phyloP scores from a whole-genome alignment of 1,284 basidiomycete species.

The Microbotryum lychnidis-dioicae region DNA sequence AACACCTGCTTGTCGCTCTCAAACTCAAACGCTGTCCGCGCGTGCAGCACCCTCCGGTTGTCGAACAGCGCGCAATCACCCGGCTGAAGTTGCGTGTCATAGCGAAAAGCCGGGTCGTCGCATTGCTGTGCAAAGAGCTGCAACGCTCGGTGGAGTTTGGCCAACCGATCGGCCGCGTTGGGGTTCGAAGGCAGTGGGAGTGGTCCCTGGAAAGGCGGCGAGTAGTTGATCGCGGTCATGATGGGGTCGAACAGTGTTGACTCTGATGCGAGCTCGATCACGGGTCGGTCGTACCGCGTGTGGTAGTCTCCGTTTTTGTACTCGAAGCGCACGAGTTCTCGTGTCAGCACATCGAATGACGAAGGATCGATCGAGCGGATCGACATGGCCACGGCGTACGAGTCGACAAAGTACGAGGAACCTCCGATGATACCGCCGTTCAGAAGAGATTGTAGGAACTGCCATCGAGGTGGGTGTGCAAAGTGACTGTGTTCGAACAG shows the following conservation, averaged over 20 bases:
- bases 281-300: constrained; percentile 67
- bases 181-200: constrained; percentile 30
- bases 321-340: constrained; percentile 68
- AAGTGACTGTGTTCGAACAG: constrained; percentile 49
- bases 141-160: constrained; percentile 58
- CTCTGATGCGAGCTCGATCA: constrained; percentile 56
- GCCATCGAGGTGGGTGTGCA: constrained; percentile 78
- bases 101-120: constrained; percentile 48
- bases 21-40: constrained; percentile 63
- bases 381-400: constrained; percentile 56
- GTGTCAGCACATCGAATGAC: constrained; percentile 55
- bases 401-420: constrained; percentile 80
- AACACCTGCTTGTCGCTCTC: constrained; percentile 39
- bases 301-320: constrained; percentile 88
- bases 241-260: not conserved
- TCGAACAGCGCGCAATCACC: constrained; percentile 89
- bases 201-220: constrained; percentile 90
- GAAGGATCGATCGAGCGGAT: constrained; percentile 51
- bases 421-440: constrained; percentile 74
- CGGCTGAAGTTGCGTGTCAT: constrained; percentile 60
- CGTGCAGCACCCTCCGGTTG: constrained; percentile 86
- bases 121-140: constrained; percentile 55
- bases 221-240: constrained; percentile 73
- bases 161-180: constrained; percentile 34
- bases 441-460: constrained; percentile 79